Evolutionary conservation across 2,329 filamentous ascomycete species (phyloP), one percentile per base, ranked within the genome.

Genomic region (Hypoxylon sp.): DNA sequence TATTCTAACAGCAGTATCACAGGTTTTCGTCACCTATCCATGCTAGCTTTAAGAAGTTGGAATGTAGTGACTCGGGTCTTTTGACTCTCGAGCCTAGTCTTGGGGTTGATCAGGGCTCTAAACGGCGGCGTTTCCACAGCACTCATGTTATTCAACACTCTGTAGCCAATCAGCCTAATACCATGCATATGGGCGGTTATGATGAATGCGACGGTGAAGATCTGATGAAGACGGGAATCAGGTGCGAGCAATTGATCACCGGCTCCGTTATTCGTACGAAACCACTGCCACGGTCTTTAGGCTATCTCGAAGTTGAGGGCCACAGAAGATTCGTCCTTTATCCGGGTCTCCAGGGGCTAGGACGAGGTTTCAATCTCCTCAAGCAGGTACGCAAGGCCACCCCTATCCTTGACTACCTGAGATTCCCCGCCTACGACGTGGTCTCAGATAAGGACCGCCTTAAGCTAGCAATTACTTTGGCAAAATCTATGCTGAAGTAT

Each of bases 401-500:
- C 3, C 22, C 51, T n/a, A 29, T 61, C 5, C 5, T 29, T 13
- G 37, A 54, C 0, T 35, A 42, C 5, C 29, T 65, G 3, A 42
- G 42, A n/a, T 22, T 53, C 22, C 58, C 52, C n/a, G 33, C 17
- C 1, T 39, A 52, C 5, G 46, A 62, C 10, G 35, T 39, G 5
- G 6, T 53, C 22, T 46, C 52, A 4, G 51, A 58, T 14, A 17
- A n/a, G 5, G 58, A 58, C 5, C 59, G 59, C 1, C 39, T 67
- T 5, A 59, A 53, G 22, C 26, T 68, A 13, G 61, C 44, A 19
- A 52, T 68, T n/a, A 53, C 19, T 13, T 13, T 68, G 8, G 55
- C 53, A 11, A 68, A 65, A 24, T 63, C 66, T 1, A 63, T 65
- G 57, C 37, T 68, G 13, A 68, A 61, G 31, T 50, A 57, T 42